Evolutionary conservation across 257 asterid genomes (phyloP).

Genomic region (Vinca minor): DNA sequence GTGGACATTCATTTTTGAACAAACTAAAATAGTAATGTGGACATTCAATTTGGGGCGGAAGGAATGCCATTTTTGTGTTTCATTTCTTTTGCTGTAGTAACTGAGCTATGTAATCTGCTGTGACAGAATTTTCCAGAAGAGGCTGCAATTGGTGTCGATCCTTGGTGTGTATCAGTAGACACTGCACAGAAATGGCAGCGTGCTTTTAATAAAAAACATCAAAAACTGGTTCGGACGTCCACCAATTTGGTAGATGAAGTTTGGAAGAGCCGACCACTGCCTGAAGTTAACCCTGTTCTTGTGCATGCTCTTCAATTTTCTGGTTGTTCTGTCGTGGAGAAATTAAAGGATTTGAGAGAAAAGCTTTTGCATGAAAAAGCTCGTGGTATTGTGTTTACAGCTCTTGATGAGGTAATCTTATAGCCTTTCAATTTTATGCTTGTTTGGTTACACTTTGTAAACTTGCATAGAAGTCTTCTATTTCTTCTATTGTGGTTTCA

Average conservation of each 20-base stretch:
- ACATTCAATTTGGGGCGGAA: no score
- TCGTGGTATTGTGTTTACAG: slow-evolving; percentile 56
- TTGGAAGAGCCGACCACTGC: slow-evolving; percentile 71
- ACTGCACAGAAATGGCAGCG: slow-evolving; percentile 85
- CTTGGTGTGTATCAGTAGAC: slow-evolving; percentile 91
- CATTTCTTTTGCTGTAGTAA: not conserved
- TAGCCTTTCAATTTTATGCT: not conserved
- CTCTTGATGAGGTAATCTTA: slow-evolving; percentile 76
- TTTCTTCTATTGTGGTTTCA: slow-evolving; percentile 10
- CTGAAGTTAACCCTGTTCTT: slow-evolving; percentile 55
- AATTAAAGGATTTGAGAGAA: slow-evolving; percentile 69
- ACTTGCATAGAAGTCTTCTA: not conserved
- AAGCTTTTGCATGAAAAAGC: slow-evolving; percentile 63
- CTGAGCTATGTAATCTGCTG: slow-evolving; percentile 10
- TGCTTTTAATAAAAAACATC: slow-evolving; percentile 64
- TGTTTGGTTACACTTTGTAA: slow-evolving; percentile 3
- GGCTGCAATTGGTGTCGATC: slow-evolving; percentile 81
- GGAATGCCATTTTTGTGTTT: no score
- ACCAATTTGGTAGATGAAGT: slow-evolving; percentile 82
- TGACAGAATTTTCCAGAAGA: slow-evolving; percentile 62
- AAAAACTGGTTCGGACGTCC: slow-evolving; percentile 59
- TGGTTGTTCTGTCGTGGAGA: slow-evolving; percentile 74
- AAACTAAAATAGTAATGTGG: no score
- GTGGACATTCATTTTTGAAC: no score
- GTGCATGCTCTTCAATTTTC: slow-evolving; percentile 72